Percentiles rank a stretch among this genome's conserved stretches.
These are phyloP conservation scores for Climacium dendroides DNA, from an alignment of 225 moss, liverwort and hornwort species.

Conservation along the genomic window DNA sequence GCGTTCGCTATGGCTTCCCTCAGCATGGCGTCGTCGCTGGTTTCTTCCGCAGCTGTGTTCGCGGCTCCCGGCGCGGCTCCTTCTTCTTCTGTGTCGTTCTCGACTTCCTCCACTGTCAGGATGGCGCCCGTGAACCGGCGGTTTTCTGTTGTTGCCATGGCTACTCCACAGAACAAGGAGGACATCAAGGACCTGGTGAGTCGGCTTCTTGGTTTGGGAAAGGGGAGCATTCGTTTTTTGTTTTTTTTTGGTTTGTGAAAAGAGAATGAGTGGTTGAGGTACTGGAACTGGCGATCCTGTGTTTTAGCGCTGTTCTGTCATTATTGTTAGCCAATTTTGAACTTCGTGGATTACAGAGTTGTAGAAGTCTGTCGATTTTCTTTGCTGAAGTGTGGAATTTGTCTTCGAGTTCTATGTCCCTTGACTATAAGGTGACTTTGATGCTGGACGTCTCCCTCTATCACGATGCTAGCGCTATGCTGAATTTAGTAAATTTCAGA, in stretches of 20 bases:
- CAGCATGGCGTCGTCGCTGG: conserved; percentile 10
- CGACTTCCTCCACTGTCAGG: background rate
- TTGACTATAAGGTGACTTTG: background rate
- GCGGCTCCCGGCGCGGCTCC: background rate
- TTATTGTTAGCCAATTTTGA: background rate
- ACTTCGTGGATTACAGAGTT: background rate
- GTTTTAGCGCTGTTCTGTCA: too few species aligned
- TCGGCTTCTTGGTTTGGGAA: background rate
- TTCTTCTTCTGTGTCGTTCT: background rate
- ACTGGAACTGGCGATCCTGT: background rate
- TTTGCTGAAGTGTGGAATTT: background rate
- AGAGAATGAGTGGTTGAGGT: background rate
- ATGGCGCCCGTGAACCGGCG: conserved; percentile 9
- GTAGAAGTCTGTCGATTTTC: background rate
- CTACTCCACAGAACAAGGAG: conserved; percentile 23
- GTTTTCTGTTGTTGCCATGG: conserved; percentile 26
- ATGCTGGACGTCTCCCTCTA: background rate
- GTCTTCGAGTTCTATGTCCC: background rate
- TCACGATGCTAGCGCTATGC: background rate
- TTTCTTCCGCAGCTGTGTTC: background rate
- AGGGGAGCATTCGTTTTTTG: background rate
- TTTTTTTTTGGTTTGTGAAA: background rate
- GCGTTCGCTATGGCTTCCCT: conserved; percentile 9
- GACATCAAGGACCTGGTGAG: conserved; percentile 7
- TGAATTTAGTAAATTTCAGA: background rate